A percentile compares a stretch with the other conserved stretches of the same genome.
Evolutionary conservation across 805 yeast species (phyloP).

Genomic region (Starmerella potacharoeniae): DNA sequence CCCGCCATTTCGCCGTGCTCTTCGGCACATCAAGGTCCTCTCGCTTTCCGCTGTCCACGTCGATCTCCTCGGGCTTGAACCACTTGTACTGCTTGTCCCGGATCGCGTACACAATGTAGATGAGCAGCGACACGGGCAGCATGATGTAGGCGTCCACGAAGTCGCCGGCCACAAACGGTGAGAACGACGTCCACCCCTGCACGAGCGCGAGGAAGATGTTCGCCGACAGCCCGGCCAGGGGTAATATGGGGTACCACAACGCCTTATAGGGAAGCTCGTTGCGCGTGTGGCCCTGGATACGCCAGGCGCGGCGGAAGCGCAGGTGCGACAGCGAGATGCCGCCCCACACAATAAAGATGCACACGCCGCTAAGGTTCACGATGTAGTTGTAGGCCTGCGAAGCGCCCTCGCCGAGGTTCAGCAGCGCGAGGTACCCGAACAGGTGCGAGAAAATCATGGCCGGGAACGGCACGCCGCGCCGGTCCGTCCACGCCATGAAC

Average conservation of each 20-base stretch:
- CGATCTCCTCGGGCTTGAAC: conserved; percentile 32
- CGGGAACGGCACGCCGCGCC: conserved; percentile 52
- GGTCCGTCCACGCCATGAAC: conserved; percentile 41
- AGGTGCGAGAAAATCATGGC: conserved; percentile 46
- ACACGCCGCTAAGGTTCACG: conserved; percentile 53
- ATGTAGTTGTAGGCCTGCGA: conserved; percentile 49
- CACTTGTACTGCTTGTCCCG: conserved; percentile 33
- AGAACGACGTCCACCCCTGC: conserved; percentile 56
- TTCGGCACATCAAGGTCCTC: conserved; percentile 14
- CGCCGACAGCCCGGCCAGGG: conserved; percentile 39
- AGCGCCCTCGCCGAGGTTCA: conserved; percentile 49
- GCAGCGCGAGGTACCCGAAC: conserved; percentile 40
- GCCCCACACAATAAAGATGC: conserved; percentile 60
- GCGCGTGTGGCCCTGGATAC: conserved; percentile 29
- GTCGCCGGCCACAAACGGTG: conserved; percentile 46
- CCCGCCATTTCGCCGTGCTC: not conserved
- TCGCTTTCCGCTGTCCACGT: conserved; percentile 29
- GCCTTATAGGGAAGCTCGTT: conserved; percentile 44
- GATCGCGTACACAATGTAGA: conserved; percentile 32
- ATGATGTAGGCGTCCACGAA: conserved; percentile 54
- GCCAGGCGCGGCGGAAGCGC: conserved; percentile 43
- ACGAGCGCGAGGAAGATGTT: conserved; percentile 45
- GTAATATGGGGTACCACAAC: conserved; percentile 41
- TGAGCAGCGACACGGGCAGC: conserved; percentile 44
- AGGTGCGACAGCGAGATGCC: conserved; percentile 44